Evolutionary conservation across 2,329 filamentous ascomycete genomes (phyloP).

Genomic region (Dichotomopilus funicola): DNA sequence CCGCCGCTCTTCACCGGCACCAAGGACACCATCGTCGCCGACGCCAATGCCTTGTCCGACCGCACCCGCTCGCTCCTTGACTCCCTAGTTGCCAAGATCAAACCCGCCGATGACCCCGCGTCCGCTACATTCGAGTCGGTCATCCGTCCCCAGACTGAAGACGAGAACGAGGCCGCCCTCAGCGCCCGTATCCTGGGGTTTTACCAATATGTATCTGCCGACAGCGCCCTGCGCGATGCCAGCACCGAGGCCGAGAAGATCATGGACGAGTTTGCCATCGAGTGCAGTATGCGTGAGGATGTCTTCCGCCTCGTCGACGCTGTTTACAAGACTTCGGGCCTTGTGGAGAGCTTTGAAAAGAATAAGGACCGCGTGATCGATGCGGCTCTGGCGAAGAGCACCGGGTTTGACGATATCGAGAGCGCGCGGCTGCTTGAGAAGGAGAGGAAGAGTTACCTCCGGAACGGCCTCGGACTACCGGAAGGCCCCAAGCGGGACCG

Average conservation of each 20-base stretch:
- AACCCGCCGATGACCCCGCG: conserved; percentile 42
- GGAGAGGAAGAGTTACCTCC: conserved; percentile 69
- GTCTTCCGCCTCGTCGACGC: conserved; percentile 62
- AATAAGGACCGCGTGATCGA: conserved; percentile 41
- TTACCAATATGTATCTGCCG: conserved; percentile 70
- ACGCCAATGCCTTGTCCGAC: conserved; percentile 61
- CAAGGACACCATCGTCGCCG: conserved; percentile 58
- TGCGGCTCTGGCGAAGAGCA: conserved; percentile 19
- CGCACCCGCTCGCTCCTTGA: conserved; percentile 58
- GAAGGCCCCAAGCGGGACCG: conserved; percentile 64
- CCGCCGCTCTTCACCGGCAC: conserved; percentile 74
- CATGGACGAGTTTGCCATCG: conserved; percentile 70
- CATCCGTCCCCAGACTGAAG: conserved; percentile 61
- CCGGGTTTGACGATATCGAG: conserved; percentile 49
- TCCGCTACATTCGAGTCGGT: conserved; percentile 50
- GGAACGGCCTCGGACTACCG: conserved; percentile 67
- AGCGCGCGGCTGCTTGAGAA: conserved; percentile 68
- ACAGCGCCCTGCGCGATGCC: conserved; percentile 63
- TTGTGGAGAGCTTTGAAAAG: conserved; percentile 41
- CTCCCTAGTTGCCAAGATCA: conserved; percentile 57
- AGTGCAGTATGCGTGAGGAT: conserved; percentile 75
- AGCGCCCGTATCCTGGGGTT: conserved; percentile 64
- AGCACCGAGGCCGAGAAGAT: conserved; percentile 70
- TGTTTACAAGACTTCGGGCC: conserved; percentile 43
- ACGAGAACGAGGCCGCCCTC: conserved; percentile 60